Conservation (phyloP, 1,284 basidiomycete species). For the Wallemia mellicola region DNA sequence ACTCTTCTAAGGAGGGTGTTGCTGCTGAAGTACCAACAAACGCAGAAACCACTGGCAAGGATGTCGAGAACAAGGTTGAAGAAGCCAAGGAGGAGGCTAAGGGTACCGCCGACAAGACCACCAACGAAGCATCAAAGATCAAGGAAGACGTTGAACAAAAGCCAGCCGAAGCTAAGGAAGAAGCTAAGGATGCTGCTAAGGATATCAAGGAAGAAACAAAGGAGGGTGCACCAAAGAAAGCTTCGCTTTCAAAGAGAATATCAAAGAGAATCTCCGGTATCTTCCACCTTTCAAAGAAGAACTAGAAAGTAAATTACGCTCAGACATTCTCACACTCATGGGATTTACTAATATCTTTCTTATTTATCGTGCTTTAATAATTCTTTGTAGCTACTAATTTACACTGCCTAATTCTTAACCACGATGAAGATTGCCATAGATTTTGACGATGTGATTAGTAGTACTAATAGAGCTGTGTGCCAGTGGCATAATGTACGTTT, state of each 20-base stretch:
- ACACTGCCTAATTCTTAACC: background rate
- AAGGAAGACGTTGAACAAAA: no score
- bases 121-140: background rate
- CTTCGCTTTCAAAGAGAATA: background rate
- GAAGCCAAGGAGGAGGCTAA: background rate
- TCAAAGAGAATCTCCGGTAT: background rate
- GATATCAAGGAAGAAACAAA: background rate
- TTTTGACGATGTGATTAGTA: background rate
- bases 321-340: background rate
- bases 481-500: background rate
- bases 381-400: background rate
- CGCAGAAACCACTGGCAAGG: background rate
- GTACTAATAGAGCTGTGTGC: background rate
- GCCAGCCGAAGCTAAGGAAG: no score
- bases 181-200: no score
- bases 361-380: background rate
- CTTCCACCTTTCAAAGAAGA: background rate
- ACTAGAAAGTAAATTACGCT: background rate
- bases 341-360: background rate
- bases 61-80: background rate
- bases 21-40: background rate
- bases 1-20: background rate
- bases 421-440: background rate
- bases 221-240: background rate
- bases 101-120: background rate